Percentiles rank a stretch among this genome's conserved stretches.
Evolutionary conservation across 2,329 filamentous ascomycete genomes (phyloP).

Genomic region (Diaporthe caulivora): DNA sequence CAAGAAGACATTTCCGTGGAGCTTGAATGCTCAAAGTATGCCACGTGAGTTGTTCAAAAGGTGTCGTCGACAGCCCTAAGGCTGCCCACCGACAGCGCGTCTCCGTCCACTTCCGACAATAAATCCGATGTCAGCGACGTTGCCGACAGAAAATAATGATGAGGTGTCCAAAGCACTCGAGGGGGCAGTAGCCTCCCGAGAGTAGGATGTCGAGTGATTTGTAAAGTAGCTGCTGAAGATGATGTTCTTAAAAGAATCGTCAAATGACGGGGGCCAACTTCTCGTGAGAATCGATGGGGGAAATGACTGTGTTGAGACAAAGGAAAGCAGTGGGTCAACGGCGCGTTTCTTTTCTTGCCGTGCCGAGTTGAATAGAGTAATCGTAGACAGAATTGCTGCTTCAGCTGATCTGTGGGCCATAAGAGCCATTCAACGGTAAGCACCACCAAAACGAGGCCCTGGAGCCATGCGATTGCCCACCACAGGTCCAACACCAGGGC

Average conservation of each 20-base stretch:
- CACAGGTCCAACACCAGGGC: constrained; percentile 80
- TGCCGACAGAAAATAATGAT: constrained; percentile 47
- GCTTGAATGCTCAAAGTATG: constrained; percentile 22
- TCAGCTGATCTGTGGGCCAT: not conserved
- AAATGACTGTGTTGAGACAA: constrained; percentile 40
- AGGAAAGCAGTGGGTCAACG: constrained; percentile 6
- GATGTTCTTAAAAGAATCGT: constrained; percentile 51
- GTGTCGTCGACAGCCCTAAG: constrained; percentile 19
- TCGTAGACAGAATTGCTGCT: constrained; percentile 23
- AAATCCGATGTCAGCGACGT: constrained; percentile 36
- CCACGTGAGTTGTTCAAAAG: constrained; percentile 35
- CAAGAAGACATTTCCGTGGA: not conserved
- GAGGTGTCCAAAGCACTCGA: constrained; percentile 55
- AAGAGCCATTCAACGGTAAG: constrained; percentile 66
- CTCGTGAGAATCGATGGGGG: constrained; percentile 45
- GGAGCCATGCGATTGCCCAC: constrained; percentile 70
- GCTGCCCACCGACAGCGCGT: constrained; percentile 1
- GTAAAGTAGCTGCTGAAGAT: constrained; percentile 53
- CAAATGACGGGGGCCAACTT: constrained; percentile 49
- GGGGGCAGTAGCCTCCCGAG: constrained; percentile 52
- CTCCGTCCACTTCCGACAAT: constrained; percentile 33
- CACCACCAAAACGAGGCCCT: constrained; percentile 68
- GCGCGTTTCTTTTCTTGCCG: not conserved
- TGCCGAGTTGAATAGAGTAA: constrained; percentile 10
- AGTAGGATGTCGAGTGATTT: constrained; percentile 55